A percentile compares a stretch with the other conserved stretches of the same genome.
phyloP scores from a whole-genome alignment of 192 early-diverging fungal species.

The Podila verticillata region DNA sequence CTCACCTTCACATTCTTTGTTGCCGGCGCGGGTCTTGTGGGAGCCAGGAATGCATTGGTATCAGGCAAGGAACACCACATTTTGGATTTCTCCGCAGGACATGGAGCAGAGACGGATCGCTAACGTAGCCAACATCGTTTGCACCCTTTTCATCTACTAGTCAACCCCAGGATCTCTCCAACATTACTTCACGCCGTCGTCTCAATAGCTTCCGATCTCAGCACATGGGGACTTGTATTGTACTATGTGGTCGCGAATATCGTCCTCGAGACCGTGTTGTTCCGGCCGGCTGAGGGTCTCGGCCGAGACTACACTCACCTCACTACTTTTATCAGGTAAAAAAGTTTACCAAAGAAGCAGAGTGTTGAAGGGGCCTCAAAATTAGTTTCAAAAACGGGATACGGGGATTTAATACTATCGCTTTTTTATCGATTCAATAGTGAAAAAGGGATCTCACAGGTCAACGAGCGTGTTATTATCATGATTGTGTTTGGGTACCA shows the following conservation, averaged over 20 bases:
- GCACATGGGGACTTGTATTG: slow-evolving; percentile 26
- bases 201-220: slow-evolving; percentile 21
- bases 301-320: slow-evolving; percentile 22
- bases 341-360: background rate
- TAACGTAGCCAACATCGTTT: background rate
- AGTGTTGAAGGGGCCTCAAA: background rate
- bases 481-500: slow-evolving; percentile 16
- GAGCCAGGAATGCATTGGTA: slow-evolving; percentile 32
- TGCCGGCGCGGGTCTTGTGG: slow-evolving; percentile 28
- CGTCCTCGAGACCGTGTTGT: slow-evolving; percentile 16
- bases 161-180: slow-evolving; percentile 42
- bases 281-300: slow-evolving; percentile 2
- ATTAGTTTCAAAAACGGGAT: background rate
- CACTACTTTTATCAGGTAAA: slow-evolving; percentile 37
- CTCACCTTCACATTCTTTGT: slow-evolving; percentile 19
- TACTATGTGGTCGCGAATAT: slow-evolving; percentile 20
- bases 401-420: background rate
- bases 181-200: slow-evolving; percentile 27
- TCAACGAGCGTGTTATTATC: slow-evolving; percentile 46
- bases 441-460: slow-evolving; percentile 31
- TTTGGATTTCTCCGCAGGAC: background rate
- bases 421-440: background rate
- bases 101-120: background rate
- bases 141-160: background rate
- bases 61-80: slow-evolving; percentile 19